phyloP scores from a whole-genome alignment of 768 basidiomycete species.

The Russula dissimulans region DNA sequence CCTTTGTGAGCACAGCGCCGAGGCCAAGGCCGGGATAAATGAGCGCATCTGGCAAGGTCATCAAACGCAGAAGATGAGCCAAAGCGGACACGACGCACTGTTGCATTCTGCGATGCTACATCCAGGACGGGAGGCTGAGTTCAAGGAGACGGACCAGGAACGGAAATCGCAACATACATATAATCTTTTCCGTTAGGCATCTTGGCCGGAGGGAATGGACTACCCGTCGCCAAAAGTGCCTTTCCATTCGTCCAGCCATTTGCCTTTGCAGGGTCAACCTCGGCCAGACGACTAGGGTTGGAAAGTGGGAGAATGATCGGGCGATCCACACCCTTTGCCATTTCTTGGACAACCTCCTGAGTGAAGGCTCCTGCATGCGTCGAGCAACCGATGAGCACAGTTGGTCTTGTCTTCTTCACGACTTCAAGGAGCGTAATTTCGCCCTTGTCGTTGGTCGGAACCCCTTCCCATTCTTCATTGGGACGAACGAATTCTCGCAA shows the following conservation, averaged over 20 bases:
- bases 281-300: constrained; percentile 71
- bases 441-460: constrained; percentile 30
- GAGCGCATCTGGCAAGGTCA: constrained; percentile 43
- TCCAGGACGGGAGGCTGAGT: not conserved
- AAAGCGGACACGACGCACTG: constrained; percentile 30
- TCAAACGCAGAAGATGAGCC: not conserved
- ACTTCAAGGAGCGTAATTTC: constrained; percentile 55
- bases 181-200: constrained; percentile 59
- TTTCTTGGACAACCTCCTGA: constrained; percentile 56
- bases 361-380: constrained; percentile 72
- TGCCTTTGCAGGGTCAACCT: constrained; percentile 62
- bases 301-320: constrained; percentile 81
- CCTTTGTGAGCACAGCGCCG: constrained; percentile 62
- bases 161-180: constrained; percentile 35
- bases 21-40: constrained; percentile 84
- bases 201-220: constrained; percentile 69
- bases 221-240: constrained; percentile 77
- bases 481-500: constrained; percentile 48
- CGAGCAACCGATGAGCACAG: constrained; percentile 77
- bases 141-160: not conserved
- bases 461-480: constrained; percentile 45
- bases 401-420: constrained; percentile 64
- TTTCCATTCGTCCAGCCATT: constrained; percentile 73
- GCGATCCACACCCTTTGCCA: constrained; percentile 58
- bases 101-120: constrained; percentile 66